phyloP scores from a whole-genome alignment of 495 filamentous ascomycete species.

The Annulohypoxylon moriforme region DNA sequence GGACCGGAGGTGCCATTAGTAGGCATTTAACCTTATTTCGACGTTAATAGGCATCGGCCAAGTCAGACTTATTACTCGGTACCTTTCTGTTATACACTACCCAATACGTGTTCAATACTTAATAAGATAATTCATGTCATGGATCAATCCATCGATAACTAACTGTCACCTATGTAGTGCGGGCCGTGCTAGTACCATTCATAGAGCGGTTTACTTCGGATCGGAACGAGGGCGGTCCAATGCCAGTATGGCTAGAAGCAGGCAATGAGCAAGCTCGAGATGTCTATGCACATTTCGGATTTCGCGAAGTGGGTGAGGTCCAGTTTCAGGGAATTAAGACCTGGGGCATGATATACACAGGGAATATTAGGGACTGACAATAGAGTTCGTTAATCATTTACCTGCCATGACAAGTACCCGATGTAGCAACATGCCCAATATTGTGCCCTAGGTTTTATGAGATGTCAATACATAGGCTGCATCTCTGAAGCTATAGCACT shows the following conservation, averaged over 20 bases:
- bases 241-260: conserved; percentile 35
- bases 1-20: not conserved
- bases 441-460: too few species aligned
- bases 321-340: conserved; percentile 15
- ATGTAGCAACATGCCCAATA: too few species aligned
- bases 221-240: conserved; percentile 26
- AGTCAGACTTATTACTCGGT: not conserved
- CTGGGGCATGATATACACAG: conserved; percentile 40
- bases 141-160: not conserved
- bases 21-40: not conserved
- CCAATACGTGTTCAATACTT: not conserved
- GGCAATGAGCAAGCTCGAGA: conserved; percentile 23
- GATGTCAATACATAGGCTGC: too few species aligned
- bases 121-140: not conserved
- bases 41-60: not conserved
- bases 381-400: not conserved
- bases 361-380: conserved; percentile 9
- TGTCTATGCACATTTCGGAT: conserved; percentile 28
- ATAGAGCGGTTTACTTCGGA: conserved; percentile 25
- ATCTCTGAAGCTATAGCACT: too few species aligned
- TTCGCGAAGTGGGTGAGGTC: conserved; percentile 22
- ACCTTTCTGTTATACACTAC: not conserved
- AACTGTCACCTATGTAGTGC: conserved; percentile 10
- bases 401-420: too few species aligned
- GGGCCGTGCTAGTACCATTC: conserved; percentile 31